Conservation (phyloP, 2,329 filamentous ascomycete genomes). For the Dactylella cylindrospora region DNA sequence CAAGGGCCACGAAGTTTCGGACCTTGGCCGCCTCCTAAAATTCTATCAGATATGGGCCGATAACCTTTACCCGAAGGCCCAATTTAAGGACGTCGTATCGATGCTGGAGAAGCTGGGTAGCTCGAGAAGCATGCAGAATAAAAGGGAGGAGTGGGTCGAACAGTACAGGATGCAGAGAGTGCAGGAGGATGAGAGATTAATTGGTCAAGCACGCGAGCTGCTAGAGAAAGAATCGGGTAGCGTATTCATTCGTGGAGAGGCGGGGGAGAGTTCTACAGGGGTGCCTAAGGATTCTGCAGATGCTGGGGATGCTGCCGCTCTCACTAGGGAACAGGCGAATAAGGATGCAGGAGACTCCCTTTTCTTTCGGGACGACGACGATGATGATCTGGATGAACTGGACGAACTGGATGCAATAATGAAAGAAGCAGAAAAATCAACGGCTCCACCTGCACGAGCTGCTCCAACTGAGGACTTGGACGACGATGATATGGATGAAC, state of each 20-base stretch:
- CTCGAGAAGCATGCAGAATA: slow-evolving; percentile 64
- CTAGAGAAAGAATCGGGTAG: slow-evolving; percentile 51
- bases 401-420: slow-evolving; percentile 45
- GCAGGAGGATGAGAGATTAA: slow-evolving; percentile 46
- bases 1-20: slow-evolving; percentile 84
- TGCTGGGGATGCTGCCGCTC: slow-evolving; percentile 45
- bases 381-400: slow-evolving; percentile 50
- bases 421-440: slow-evolving; percentile 9
- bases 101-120: slow-evolving; percentile 96
- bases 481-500: slow-evolving; percentile 52
- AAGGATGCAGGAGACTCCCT: slow-evolving; percentile 16
- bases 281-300: slow-evolving; percentile 21
- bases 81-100: slow-evolving; percentile 81
- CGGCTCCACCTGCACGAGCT: neutral
- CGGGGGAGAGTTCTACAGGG: slow-evolving; percentile 5
- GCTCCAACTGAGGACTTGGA: slow-evolving; percentile 4
- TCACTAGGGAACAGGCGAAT: slow-evolving; percentile 24
- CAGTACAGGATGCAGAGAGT: slow-evolving; percentile 49
- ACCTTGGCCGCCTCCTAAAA: slow-evolving; percentile 76
- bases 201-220: slow-evolving; percentile 14
- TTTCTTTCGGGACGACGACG: slow-evolving; percentile 49
- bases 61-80: slow-evolving; percentile 90
- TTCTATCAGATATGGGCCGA: slow-evolving; percentile 98
- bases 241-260: slow-evolving; percentile 51
- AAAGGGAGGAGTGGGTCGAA: slow-evolving; percentile 47